phyloP scores from a whole-genome alignment of 495 filamentous ascomycete species.

The Peziza echinospora region DNA sequence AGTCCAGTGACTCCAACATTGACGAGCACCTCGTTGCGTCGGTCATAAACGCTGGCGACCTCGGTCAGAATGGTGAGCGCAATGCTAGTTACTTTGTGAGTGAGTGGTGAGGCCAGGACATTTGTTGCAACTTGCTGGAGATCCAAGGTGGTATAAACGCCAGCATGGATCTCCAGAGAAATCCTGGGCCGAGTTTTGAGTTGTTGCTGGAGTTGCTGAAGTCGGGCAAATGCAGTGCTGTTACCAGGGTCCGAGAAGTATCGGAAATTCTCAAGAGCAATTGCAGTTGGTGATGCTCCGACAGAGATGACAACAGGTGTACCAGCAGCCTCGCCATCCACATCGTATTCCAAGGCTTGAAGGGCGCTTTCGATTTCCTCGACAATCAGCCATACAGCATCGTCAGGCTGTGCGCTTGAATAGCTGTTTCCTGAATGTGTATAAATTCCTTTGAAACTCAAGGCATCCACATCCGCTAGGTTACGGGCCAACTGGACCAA shows the following conservation, averaged over 20 bases:
- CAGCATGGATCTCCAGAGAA: slow-evolving; percentile 46
- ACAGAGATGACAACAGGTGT: slow-evolving; percentile 41
- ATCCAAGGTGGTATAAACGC: slow-evolving; percentile 54
- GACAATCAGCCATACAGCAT: slow-evolving; percentile 35
- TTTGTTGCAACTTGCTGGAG: slow-evolving; percentile 65
- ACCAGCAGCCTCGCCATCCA: slow-evolving; percentile 12
- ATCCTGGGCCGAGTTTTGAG: slow-evolving; percentile 13
- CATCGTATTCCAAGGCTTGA: slow-evolving; percentile 25
- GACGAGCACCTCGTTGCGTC: slow-evolving; percentile 43
- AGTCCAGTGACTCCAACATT: slow-evolving; percentile 50
- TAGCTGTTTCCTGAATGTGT: slow-evolving; percentile 66
- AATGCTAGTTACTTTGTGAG: slow-evolving; percentile 32
- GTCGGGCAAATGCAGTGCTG: background rate
- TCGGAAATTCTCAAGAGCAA: slow-evolving; percentile 28
- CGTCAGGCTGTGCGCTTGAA: slow-evolving; percentile 24
- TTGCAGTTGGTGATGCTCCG: slow-evolving; percentile 63
- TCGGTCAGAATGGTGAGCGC: slow-evolving; percentile 52
- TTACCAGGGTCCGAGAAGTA: too few species aligned
- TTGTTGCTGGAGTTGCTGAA: background rate
- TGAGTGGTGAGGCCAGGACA: slow-evolving; percentile 24
- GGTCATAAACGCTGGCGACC: slow-evolving; percentile 45
- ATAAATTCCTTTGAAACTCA: slow-evolving; percentile 44
- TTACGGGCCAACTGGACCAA: slow-evolving; percentile 31
- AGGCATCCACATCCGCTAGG: slow-evolving; percentile 18
- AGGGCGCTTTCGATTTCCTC: slow-evolving; percentile 39